Evolutionary conservation across 1,139 yeast species (phyloP).

Genomic region (Debaryomycetaceae sp.): DNA sequence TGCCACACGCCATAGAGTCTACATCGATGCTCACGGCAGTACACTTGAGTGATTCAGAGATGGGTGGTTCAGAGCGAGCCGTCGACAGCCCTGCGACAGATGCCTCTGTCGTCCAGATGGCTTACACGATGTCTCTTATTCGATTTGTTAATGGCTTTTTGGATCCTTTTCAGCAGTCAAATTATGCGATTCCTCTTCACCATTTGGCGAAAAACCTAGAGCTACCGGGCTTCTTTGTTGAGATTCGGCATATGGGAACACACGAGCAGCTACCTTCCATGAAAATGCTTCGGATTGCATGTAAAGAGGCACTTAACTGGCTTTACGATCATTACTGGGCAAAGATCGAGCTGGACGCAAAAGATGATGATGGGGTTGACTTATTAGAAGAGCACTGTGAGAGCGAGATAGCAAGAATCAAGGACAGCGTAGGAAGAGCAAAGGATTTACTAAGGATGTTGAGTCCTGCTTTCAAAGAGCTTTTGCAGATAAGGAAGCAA

Average conservation of each 20-base stretch:
- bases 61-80: slow-evolving; percentile 12
- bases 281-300: slow-evolving; percentile 57
- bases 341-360: slow-evolving; percentile 16
- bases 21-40: slow-evolving; percentile 64
- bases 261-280: slow-evolving; percentile 81
- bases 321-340: slow-evolving; percentile 73
- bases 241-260: slow-evolving; percentile 85
- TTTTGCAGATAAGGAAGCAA: slow-evolving; percentile 42
- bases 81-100: slow-evolving; percentile 11
- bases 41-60: slow-evolving; percentile 41
- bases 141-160: slow-evolving; percentile 88
- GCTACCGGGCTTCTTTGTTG: slow-evolving; percentile 84
- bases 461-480: slow-evolving; percentile 22
- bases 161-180: slow-evolving; percentile 82
- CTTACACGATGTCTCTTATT: slow-evolving; percentile 75
- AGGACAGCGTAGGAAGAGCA: slow-evolving; percentile 1
- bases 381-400: slow-evolving; percentile 11
- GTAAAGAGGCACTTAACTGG: slow-evolving; percentile 70
- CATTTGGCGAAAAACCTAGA: slow-evolving; percentile 65
- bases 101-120: slow-evolving; percentile 36
- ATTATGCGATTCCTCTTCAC: slow-evolving; percentile 75
- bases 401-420: slow-evolving; percentile 1
- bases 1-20: slow-evolving; percentile 49
- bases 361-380: slow-evolving; percentile 7
- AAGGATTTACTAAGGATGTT: slow-evolving; percentile 3